Conservation (phyloP, 139 green algal species). For the Micractinium conductrix region DNA sequence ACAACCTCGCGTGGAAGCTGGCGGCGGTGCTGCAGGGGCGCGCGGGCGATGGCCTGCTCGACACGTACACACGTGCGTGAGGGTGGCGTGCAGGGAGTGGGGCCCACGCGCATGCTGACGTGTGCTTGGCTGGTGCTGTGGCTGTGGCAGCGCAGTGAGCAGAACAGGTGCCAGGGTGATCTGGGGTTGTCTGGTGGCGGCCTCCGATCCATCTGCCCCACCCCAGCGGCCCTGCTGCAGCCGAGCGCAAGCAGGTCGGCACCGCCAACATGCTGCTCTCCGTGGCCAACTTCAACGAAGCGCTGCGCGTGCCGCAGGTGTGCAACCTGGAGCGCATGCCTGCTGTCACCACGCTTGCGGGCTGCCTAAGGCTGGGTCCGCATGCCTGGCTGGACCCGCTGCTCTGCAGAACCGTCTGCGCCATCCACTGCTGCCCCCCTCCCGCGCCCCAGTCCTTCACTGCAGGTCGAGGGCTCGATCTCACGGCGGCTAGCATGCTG, state of each 20-base stretch:
- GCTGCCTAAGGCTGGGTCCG: too few species aligned
- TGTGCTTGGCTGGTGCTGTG: not conserved
- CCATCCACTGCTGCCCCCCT: not conserved
- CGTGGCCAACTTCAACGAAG: slow-evolving; percentile 91
- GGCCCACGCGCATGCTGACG: not conserved
- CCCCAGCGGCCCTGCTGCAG: slow-evolving; percentile 19
- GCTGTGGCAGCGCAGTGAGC: too few species aligned
- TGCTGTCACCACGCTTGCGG: not conserved
- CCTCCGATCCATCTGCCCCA: too few species aligned
- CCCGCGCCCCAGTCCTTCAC: not conserved
- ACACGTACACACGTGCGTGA: slow-evolving; percentile 62
- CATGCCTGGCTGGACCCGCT: not conserved
- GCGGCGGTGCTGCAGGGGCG: slow-evolving; percentile 68
- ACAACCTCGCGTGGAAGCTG: slow-evolving; percentile 97
- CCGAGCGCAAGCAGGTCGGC: slow-evolving; percentile 82
- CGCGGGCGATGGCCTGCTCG: slow-evolving; percentile 59
- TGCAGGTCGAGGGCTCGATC: slow-evolving; percentile 83
- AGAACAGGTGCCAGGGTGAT: too few species aligned
- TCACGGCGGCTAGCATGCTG: slow-evolving; percentile 55
- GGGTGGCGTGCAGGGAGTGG: not conserved
- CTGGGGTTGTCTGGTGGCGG: too few species aligned
- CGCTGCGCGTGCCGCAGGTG: slow-evolving; percentile 65
- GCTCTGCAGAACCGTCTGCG: not conserved
- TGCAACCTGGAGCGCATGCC: not conserved
- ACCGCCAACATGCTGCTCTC: slow-evolving; percentile 82